These are phyloP conservation scores for Falciphora oryzae DNA, from an alignment of 2,329 filamentous ascomycete genomes.

Conservation along the genomic window DNA sequence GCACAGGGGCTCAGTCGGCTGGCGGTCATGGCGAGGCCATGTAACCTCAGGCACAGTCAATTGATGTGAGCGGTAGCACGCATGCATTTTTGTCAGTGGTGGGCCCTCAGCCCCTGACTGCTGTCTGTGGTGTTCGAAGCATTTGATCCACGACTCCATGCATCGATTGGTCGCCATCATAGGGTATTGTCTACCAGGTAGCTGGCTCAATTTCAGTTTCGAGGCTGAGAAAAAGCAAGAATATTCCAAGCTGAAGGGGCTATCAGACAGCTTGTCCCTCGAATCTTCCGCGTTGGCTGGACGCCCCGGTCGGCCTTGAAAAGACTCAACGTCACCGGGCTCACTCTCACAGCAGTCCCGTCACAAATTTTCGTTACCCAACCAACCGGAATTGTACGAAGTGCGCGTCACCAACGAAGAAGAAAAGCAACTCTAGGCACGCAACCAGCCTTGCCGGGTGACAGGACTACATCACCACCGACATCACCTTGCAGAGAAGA, in stretches of 20 bases:
- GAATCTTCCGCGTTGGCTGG: background rate
- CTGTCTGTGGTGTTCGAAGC: too few relatives aligned
- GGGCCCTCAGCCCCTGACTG: too few relatives aligned
- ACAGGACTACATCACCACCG: background rate
- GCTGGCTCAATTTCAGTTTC: background rate
- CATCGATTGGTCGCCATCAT: background rate
- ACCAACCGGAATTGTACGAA: too few relatives aligned
- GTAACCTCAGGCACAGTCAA: background rate
- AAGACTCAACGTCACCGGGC: background rate
- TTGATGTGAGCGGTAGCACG: background rate
- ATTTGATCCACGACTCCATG: background rate
- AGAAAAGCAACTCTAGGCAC: background rate
- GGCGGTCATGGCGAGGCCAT: too few relatives aligned
- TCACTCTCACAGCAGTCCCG: too few relatives aligned
- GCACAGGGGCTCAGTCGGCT: too few relatives aligned
- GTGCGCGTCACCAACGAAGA: background rate
- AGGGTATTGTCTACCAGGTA: background rate
- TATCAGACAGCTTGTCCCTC: background rate
- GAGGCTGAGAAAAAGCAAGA: background rate
- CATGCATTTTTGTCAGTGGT: background rate
- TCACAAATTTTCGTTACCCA: background rate
- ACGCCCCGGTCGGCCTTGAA: too few relatives aligned
- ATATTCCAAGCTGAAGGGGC: background rate
- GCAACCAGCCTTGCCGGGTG: too few relatives aligned
- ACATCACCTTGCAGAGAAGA: too few relatives aligned